phyloP scores from a whole-genome alignment of 2,329 filamentous ascomycete species.

The Colletotrichum phormii region DNA sequence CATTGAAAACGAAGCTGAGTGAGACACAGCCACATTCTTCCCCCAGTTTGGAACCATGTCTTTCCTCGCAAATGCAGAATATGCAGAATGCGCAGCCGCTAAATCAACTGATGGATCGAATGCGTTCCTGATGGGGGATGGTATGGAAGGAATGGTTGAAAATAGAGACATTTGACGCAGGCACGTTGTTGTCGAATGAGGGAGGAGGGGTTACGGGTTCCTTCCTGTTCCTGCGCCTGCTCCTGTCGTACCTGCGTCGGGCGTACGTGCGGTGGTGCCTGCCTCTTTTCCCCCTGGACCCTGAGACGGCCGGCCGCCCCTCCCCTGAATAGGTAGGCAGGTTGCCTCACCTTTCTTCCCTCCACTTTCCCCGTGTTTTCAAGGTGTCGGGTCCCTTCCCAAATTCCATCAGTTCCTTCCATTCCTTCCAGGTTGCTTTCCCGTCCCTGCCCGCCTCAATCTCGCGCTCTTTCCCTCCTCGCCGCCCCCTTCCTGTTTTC shows the following conservation, averaged over 20 bases:
- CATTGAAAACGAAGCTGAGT: constrained; percentile 13
- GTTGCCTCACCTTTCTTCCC: constrained; percentile 29
- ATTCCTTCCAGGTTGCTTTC: constrained; percentile 16
- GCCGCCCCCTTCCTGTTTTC: constrained; percentile 7
- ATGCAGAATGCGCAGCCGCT: background rate
- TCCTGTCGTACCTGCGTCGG: background rate
- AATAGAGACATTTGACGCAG: background rate
- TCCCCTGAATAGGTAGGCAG: constrained; percentile 27
- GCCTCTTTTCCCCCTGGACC: background rate
- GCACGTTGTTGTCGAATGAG: background rate
- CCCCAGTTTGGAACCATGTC: background rate
- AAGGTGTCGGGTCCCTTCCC: background rate
- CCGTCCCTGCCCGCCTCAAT: background rate
- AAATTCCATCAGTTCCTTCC: constrained; percentile 25
- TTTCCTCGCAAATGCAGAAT: background rate
- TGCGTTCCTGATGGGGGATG: background rate
- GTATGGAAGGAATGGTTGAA: background rate
- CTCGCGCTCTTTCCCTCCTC: constrained; percentile 5
- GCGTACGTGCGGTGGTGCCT: background rate
- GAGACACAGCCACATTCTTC: constrained; percentile 35
- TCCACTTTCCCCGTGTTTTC: constrained; percentile 34
- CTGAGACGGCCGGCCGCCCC: constrained; percentile 26
- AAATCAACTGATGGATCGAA: background rate
- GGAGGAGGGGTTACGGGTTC: background rate
- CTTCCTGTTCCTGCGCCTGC: constrained; percentile 8